Evolutionary conservation across 177 flowering plant species (phyloP), one percentile per base, ranked within the genome.

Genomic region (Vitis hybrid): DNA sequence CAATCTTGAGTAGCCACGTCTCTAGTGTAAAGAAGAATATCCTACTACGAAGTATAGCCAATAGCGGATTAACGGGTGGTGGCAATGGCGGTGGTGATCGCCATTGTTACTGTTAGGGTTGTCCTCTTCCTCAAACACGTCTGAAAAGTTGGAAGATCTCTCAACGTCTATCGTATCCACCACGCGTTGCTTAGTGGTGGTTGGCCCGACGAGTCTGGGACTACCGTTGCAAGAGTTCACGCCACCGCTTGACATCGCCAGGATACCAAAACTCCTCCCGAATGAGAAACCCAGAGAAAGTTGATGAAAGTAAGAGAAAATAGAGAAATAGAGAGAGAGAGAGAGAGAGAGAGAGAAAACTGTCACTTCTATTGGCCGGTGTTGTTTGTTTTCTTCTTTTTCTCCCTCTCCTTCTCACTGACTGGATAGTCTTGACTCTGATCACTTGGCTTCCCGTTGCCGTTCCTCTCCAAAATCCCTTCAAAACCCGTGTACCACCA

Each of bases 161-260:
- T 70, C 73, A 1, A 66, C 48, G 57, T 77, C 84, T 1, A 67
- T 56, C 15, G 71, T 45, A 49, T 85, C 88, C 0, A 72, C 60
- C 39, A 82, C 78, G 13, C 86, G 77, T 31, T 86, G 80, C 64
- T 81, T 76, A 2, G 85, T 69, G 16, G 76, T 62, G 50, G 52
- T 75, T 39, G 74, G 53, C 33, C 68, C 80, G 31, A 56, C 52
- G 31, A 56, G 26, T 19, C 66, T 60, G 6, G 85, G 85, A 19
- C 85, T 83, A 4, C 64, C 74, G 51, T 56, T 63, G 52, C 62
- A 33, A 45, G 82, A 48, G 71, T 65, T 79, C 26, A 50, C 26
- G 1, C 70, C 75, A 63, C 53, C 64, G 60, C 19, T 33, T 45
- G 73, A 22, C 75, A 68, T 71, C 10, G 1, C 49, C 64, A 8